Evolutionary conservation across 129 eudicot genomes (phyloP), one percentile per base, ranked within the genome.

Genomic region (sunflower (Helianthus annuus)): DNA sequence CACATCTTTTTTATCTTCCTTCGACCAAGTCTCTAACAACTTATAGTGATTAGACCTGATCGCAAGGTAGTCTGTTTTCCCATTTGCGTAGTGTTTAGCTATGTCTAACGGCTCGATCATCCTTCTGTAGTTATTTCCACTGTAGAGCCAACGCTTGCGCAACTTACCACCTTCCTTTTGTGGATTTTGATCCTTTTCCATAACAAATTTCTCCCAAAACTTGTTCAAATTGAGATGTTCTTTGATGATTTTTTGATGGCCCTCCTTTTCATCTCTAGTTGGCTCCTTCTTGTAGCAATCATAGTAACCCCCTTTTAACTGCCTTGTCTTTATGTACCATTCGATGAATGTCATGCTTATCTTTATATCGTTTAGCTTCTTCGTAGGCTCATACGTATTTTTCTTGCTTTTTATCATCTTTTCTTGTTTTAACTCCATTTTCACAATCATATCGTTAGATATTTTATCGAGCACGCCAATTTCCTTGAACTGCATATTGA

Each of bases 101-200:
- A 84, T 84, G 76, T 78, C 84, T 6, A 83, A 78, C 2, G 88
- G 84, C 55, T 83, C 88, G 4, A 80, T 78, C 73, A 83, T 72
- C 32, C 88, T 69, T 51, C 80, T 80, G 3, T 80, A 84, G 52
- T 62, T 84, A 6, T 78, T 80, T 4, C 88, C 88, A 14, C 74
- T 69, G 40, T 66, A 76, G 0, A 76, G 71, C 75, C 79, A 78
- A n/a, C 82, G 48, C n/a, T 44, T 67, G 1, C 63, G 75, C 39
- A 80, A 48, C 57, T 38, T 17, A 7, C 17, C 57, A 32, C 71
- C 79, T 56, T 76, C 88, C 49, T 66, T 72, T 42, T 62, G 84
- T 4, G 88, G 85, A 65, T 72, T 71, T 64, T 22, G 17, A 48
- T 80, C 68, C 22, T 19, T 19, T 19, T 19, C 22, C 22, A 19